Percentiles rank a stretch among this genome's conserved stretches.
phyloP scores from a whole-genome alignment of 352 stramenopile species.

The Pythium chondricola region DNA sequence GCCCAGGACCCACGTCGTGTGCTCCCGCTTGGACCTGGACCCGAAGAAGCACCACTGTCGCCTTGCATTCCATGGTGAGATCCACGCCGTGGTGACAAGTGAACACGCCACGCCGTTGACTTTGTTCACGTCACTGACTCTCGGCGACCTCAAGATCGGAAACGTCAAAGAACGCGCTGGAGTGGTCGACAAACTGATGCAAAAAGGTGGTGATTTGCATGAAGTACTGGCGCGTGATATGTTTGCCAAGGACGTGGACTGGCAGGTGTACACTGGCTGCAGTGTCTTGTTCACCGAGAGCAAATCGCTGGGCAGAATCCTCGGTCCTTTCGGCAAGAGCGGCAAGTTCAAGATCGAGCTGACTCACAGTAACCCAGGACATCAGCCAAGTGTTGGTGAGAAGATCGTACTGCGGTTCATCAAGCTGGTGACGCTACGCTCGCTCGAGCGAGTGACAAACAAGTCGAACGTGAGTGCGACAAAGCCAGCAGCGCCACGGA shows the following conservation, averaged over 20 bases:
- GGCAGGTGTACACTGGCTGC: conserved; percentile 45
- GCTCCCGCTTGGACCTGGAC: conserved; percentile 67
- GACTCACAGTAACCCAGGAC: conserved; percentile 6
- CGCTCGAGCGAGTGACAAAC: conserved; percentile 21
- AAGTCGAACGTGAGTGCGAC: neutral
- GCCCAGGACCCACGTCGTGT: conserved; percentile 47
- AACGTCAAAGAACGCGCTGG: conserved; percentile 56
- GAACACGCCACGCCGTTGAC: neutral
- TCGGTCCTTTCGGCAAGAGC: conserved; percentile 75
- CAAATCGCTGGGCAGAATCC: conserved; percentile 35
- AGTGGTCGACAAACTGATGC: conserved; percentile 48
- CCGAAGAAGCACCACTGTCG: conserved; percentile 55
- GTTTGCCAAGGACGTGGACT: conserved; percentile 73
- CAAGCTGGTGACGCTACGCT: conserved; percentile 40
- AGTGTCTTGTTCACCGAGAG: conserved; percentile 43
- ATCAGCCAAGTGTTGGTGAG: conserved; percentile 27
- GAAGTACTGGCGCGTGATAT: conserved; percentile 62
- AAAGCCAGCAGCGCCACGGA: conserved; percentile 3
- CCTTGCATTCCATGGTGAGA: conserved; percentile 59
- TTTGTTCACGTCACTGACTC: conserved; percentile 6
- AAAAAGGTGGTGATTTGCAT: conserved; percentile 4
- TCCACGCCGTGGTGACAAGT: conserved; percentile 32
- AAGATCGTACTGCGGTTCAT: conserved; percentile 51
- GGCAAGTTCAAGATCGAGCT: conserved; percentile 67
- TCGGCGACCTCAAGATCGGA: conserved; percentile 42